Base-by-base conservation (phyloP, 1,284 basidiomycete genomes). In the Rhodotorula sp. region DNA sequence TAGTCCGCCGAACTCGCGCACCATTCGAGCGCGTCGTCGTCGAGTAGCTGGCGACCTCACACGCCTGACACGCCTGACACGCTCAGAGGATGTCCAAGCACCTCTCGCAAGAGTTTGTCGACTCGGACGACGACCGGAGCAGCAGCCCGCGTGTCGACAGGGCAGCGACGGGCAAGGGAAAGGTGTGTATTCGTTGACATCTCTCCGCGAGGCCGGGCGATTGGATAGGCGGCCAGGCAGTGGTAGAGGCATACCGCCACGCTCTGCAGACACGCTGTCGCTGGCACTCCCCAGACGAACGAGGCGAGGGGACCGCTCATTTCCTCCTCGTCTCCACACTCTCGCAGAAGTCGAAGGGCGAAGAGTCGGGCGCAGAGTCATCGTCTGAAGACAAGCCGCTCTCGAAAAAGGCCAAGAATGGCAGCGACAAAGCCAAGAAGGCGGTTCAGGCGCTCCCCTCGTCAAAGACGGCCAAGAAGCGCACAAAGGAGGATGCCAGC, bases 61-160 rank as follows among this genome's bases (percentile, higher is more conserved):
- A 17, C 52, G 11, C 27, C 1, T 7, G 20, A 27, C 32, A 5
- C 44, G 11, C n/a, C 27, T 15, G 47, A 36, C 44, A 22, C 9
- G 4, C 20, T 24, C 9, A n/a, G 11, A 19, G 24, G 2, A 62
- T 62, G 66, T 34, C 54, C 15, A 57, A 58, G 46, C 59, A n/a
- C 5, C 60, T 61, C 48, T 58, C 53, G 7, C 29, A 56, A 29
- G 54, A 61, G 20, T 46, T n/a, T n/a, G 63, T 66, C 30, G 65
- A 67, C 30, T 67, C 62, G n/a, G 65, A 61, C 29, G 69, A 66
- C 65, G 69, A 66, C 61, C 56, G 52, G 24, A 62, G 57, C 49
- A 30, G 36, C 22, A 56, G 49, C 27, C 53, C 51, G 36, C 29
- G 49, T 29, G 34, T 36, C 10, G 49, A 36, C n/a, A 24, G 36